Percentiles rank a stretch among this genome's conserved stretches.
These are phyloP conservation scores for Ophiostoma ulmi DNA, from an alignment of 2,329 filamentous ascomycete species.

Conservation along the genomic window DNA sequence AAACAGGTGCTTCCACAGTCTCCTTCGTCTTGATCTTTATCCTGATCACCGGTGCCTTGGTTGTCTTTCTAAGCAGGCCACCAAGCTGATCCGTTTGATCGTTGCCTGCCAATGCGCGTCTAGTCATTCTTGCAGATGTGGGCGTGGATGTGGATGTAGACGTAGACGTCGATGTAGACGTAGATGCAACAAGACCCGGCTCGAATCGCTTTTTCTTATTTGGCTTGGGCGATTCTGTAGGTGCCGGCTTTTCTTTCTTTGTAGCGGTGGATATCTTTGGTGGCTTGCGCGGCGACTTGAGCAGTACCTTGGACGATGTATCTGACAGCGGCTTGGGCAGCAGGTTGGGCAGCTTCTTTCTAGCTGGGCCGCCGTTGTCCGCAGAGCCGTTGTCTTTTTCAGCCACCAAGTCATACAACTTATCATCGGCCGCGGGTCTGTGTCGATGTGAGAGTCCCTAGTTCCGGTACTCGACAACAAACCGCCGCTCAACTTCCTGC, in stretches of 20 bases:
- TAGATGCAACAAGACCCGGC: background rate
- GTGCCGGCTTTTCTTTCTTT: background rate
- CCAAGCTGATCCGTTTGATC: background rate
- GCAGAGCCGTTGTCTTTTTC: background rate
- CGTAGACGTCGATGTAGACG: background rate
- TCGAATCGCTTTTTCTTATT: background rate
- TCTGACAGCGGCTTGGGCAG: background rate
- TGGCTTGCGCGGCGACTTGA: background rate
- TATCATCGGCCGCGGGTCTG: background rate
- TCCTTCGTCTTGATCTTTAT: background rate
- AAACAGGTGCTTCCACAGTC: background rate
- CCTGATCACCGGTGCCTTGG: background rate
- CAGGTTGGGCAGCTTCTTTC: background rate
- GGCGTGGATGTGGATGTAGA: too few species aligned
- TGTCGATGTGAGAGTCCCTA: slow-evolving; percentile 15
- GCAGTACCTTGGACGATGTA: background rate
- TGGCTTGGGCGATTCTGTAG: too few species aligned
- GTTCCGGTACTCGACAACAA: slow-evolving; percentile 66
- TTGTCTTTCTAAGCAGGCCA: background rate
- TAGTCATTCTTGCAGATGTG: background rate
- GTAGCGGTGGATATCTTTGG: background rate
- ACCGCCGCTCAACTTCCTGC: slow-evolving; percentile 69
- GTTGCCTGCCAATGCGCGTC: background rate
- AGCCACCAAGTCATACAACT: background rate
- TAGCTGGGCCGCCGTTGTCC: background rate